Evolutionary conservation across 2,329 filamentous ascomycete genomes (phyloP).

Genomic region (Triangularia verruculosa): DNA sequence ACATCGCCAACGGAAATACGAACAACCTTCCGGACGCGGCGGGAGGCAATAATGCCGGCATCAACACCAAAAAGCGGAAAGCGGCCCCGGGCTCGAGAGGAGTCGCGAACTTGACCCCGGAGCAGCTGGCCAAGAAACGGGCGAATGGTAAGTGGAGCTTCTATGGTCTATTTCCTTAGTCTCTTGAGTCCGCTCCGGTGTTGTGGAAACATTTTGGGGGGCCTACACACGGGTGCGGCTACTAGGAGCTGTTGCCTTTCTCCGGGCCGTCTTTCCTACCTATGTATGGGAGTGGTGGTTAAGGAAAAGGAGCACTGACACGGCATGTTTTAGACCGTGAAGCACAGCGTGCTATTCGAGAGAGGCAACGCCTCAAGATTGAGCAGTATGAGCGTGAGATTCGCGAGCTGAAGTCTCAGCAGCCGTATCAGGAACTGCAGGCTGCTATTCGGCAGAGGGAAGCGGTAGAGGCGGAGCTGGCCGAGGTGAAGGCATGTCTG

Average conservation of each 20-base stretch:
- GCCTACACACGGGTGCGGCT: not conserved
- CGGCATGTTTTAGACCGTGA: conserved; percentile 64
- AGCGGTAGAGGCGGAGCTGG: conserved; percentile 73
- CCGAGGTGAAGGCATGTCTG: conserved; percentile 69
- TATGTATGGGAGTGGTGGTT: not conserved
- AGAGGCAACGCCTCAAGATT: conserved; percentile 78
- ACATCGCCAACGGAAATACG: not conserved
- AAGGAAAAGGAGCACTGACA: conserved; percentile 3
- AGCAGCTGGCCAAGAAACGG: conserved; percentile 68
- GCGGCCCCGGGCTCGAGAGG: conserved; percentile 44
- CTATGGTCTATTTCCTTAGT: not conserved
- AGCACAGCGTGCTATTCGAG: conserved; percentile 79
- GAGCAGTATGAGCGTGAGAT: conserved; percentile 71
- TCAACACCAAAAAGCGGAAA: conserved; percentile 45
- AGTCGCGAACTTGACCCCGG: conserved; percentile 65
- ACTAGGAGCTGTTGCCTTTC: not conserved
- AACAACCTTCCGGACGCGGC: not conserved
- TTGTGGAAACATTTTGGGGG: not conserved
- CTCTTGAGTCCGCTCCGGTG: not conserved
- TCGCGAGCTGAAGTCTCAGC: conserved; percentile 70
- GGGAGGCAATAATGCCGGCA: not conserved
- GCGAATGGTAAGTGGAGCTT: conserved; percentile 48
- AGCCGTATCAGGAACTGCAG: conserved; percentile 82
- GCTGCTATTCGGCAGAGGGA: conserved; percentile 72
- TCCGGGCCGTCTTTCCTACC: not conserved